Percentiles rank a stretch among this genome's conserved stretches.
Evolutionary conservation across 176 grass and related monocot species (phyloP).

Genomic region (Themeda triandra): DNA sequence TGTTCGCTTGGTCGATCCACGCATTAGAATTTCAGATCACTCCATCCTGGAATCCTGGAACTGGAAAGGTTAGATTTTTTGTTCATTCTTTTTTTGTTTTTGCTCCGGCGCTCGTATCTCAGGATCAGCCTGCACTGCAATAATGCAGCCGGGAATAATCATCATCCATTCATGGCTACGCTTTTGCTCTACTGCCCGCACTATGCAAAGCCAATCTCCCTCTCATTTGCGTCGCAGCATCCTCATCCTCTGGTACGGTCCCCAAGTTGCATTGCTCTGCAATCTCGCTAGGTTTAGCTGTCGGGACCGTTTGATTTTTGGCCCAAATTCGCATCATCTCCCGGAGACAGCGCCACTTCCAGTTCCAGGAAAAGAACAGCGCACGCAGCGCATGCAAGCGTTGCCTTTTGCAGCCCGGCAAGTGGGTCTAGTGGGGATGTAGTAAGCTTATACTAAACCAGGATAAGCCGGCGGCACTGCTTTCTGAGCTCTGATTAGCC

Average conservation of each 20-base stretch:
- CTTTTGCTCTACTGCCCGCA: neutral
- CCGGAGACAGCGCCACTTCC: neutral
- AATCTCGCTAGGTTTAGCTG: slow-evolving; percentile 8
- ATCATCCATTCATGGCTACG: neutral
- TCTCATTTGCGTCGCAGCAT: neutral
- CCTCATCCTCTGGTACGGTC: neutral
- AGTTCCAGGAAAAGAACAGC: neutral
- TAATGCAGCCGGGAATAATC: neutral
- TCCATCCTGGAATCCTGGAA: neutral
- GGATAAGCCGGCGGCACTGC: slow-evolving; percentile 2
- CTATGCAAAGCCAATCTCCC: neutral
- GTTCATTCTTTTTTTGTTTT: too few species aligned
- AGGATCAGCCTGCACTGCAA: neutral
- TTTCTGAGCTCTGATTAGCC: neutral
- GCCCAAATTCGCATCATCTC: neutral
- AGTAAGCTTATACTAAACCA: neutral
- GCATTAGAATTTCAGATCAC: neutral
- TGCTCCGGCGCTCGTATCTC: neutral
- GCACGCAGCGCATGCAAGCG: neutral
- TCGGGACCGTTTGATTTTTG: neutral
- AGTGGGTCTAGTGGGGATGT: neutral
- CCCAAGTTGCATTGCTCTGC: neutral
- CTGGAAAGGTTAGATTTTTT: neutral
- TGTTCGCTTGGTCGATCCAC: neutral
- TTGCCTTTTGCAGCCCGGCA: neutral